These are phyloP conservation scores for Backusella sp. DNA, from an alignment of 192 early-diverging fungal genomes.

Conservation along the genomic window DNA sequence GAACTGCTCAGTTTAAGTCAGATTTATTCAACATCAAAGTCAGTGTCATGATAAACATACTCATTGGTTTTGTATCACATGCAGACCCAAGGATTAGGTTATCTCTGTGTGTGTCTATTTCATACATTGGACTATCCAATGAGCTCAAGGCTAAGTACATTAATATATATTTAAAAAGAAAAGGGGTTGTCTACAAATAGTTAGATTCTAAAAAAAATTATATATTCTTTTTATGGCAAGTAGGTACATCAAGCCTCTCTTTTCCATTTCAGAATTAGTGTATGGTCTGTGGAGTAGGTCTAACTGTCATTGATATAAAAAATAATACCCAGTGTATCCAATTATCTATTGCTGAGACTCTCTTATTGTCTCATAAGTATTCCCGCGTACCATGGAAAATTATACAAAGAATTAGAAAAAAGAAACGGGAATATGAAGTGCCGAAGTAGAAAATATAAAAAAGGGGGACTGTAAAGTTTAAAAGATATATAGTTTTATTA, in stretches of 20 bases:
- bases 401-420: neutral
- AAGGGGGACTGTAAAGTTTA: neutral
- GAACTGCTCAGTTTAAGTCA: neutral
- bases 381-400: neutral
- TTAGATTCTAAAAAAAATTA: neutral
- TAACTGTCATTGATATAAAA: neutral
- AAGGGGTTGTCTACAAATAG: neutral
- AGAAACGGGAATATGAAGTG: neutral
- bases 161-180: neutral
- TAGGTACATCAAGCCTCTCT: neutral
- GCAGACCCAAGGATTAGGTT: neutral
- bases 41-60: neutral
- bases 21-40: neutral
- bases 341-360: neutral
- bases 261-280: neutral
- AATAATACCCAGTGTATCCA: neutral
- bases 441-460: neutral
- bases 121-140: neutral
- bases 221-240: neutral
- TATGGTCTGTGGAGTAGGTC: neutral
- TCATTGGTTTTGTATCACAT: neutral
- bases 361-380: neutral
- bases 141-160: neutral
- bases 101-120: neutral
- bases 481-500: neutral